Evolutionary conservation across 306 rosid species (phyloP).

Genomic region (Sesbania bispinosa): DNA sequence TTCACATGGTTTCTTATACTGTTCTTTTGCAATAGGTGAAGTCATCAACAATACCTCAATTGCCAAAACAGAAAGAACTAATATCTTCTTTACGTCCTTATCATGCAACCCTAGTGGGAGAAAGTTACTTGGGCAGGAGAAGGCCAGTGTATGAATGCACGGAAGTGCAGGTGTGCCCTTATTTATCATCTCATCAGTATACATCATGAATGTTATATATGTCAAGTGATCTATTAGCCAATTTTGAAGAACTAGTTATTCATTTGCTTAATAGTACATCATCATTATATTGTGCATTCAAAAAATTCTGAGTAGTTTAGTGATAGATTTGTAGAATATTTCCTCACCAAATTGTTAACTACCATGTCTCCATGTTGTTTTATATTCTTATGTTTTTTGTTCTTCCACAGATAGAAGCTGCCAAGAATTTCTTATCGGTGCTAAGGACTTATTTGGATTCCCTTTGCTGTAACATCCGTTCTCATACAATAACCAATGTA

Average conservation of each 20-base stretch:
- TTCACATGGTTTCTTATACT: conserved; percentile 28
- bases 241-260: not conserved
- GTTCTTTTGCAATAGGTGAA: conserved; percentile 58
- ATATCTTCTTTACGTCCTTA: conserved; percentile 66
- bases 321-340: conserved; percentile 1
- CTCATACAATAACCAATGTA: conserved; percentile 96
- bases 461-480: conserved; percentile 83
- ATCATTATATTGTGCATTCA: not conserved
- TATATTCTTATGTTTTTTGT: not conserved
- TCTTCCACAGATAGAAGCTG: conserved; percentile 70
- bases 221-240: no score
- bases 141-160: conserved; percentile 87
- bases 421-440: conserved; percentile 70
- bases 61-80: conserved; percentile 76
- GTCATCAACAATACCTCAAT: conserved; percentile 74
- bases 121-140: conserved; percentile 88
- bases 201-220: not conserved
- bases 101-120: conserved; percentile 90
- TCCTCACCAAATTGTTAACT: conserved; percentile 1
- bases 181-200: not conserved
- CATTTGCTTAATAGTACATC: not conserved
- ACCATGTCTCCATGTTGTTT: not conserved
- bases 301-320: not conserved
- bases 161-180: conserved; percentile 72
- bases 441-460: conserved; percentile 89